These are phyloP conservation scores for Fusarium coffeatum DNA, from an alignment of 2,329 filamentous ascomycete genomes.

Conservation along the genomic window DNA sequence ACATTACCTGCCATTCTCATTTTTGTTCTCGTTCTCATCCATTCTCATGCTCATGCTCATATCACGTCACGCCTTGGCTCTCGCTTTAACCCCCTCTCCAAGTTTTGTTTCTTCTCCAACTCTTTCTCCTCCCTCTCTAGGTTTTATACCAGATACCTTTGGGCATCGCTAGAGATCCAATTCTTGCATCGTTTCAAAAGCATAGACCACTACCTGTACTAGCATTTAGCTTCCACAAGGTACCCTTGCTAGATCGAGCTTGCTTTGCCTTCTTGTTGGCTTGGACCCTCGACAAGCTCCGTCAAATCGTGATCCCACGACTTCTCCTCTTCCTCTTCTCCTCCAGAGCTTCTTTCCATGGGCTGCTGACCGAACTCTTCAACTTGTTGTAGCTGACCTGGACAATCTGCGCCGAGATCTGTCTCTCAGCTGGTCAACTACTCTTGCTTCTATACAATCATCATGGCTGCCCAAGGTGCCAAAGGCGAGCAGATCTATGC, in stretches of 20 bases:
- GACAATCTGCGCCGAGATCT: slow-evolving; percentile 35
- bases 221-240: slow-evolving; percentile 10
- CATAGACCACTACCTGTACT: slow-evolving; percentile 11
- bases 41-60: slow-evolving; percentile 6
- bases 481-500: slow-evolving; percentile 64
- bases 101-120: not conserved
- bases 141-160: slow-evolving; percentile 1
- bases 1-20: not conserved
- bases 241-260: slow-evolving; percentile 25
- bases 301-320: slow-evolving; percentile 25
- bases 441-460: slow-evolving; percentile 14
- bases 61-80: slow-evolving; percentile 30
- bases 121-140: not conserved
- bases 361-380: slow-evolving; percentile 40
- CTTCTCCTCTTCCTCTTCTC: slow-evolving; percentile 1
- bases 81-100: slow-evolving; percentile 2
- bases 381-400: slow-evolving; percentile 40
- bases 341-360: slow-evolving; percentile 32
- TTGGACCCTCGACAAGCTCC: slow-evolving; percentile 34
- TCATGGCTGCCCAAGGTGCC: slow-evolving; percentile 52
- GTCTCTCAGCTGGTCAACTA: slow-evolving; percentile 38
- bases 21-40: not conserved
- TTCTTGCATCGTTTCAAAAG: slow-evolving; percentile 6
- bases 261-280: slow-evolving; percentile 24
- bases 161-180: not conserved